Conservation (phyloP, 2,329 filamentous ascomycete species). For the Aspergillus sclerotialis region DNA sequence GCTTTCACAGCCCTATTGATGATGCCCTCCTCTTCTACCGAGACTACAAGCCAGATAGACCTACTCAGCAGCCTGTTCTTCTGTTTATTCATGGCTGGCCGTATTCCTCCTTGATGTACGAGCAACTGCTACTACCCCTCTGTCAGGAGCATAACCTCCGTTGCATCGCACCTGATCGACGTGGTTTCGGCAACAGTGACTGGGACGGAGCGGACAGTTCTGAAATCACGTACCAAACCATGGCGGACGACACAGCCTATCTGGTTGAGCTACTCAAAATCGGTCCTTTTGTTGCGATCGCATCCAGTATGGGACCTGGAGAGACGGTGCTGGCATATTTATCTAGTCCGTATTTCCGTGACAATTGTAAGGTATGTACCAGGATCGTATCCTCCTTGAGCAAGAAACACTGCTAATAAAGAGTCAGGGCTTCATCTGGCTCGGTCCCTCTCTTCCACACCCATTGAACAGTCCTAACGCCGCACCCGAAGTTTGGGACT, state of each 20-base stretch:
- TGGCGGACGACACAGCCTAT: slow-evolving; percentile 19
- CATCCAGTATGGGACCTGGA: slow-evolving; percentile 22
- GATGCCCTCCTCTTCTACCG: slow-evolving; percentile 15
- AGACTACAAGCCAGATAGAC: slow-evolving; percentile 15
- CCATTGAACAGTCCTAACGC: slow-evolving; percentile 1
- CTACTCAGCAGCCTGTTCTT: slow-evolving; percentile 11
- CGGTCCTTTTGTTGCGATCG: slow-evolving; percentile 18
- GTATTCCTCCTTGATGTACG: slow-evolving; percentile 23
- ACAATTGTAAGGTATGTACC: slow-evolving; percentile 12
- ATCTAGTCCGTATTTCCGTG: slow-evolving; percentile 10
- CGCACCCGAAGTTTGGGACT: slow-evolving; percentile 2
- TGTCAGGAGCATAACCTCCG: slow-evolving; percentile 20
- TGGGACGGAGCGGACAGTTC: slow-evolving; percentile 11
- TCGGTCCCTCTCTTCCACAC: background rate
- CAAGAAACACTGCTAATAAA: background rate
- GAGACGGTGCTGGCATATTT: slow-evolving; percentile 20
- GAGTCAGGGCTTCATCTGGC: slow-evolving; percentile 1
- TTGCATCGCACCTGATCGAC: slow-evolving; percentile 23
- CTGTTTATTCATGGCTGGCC: slow-evolving; percentile 27
- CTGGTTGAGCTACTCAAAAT: slow-evolving; percentile 14
- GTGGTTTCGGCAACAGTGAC: slow-evolving; percentile 24
- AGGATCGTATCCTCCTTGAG: background rate
- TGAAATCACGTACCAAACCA: slow-evolving; percentile 19
- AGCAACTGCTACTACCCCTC: slow-evolving; percentile 18
- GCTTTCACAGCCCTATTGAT: slow-evolving; percentile 15